These are phyloP conservation scores for Aciculosporium take DNA, from an alignment of 2,329 filamentous ascomycete species.

Conservation along the genomic window DNA sequence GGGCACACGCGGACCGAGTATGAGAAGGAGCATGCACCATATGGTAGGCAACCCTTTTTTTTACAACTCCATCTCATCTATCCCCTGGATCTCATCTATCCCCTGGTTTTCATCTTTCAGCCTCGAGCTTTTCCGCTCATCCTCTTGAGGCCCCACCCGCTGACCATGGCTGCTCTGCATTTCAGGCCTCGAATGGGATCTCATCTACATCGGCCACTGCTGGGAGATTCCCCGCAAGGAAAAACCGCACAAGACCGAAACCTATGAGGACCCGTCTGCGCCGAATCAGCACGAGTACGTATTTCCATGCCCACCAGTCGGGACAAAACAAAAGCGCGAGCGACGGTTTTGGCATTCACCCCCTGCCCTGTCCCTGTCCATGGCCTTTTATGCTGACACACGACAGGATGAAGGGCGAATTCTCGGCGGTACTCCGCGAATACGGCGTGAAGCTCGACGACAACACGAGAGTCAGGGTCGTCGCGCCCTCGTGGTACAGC, in stretches of 20 bases:
- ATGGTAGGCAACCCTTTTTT: background rate
- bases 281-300: background rate
- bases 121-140: no score
- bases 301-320: background rate
- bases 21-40: background rate
- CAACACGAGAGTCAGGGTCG: background rate
- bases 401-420: background rate
- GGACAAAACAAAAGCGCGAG: no score
- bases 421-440: background rate
- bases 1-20: background rate
- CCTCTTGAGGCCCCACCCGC: no score
- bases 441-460: background rate
- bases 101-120: no score
- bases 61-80: background rate
- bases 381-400: background rate
- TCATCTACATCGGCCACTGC: constrained; percentile 1
- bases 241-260: background rate
- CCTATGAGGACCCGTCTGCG: background rate
- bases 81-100: no score
- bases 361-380: no score
- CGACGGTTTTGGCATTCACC: no score
- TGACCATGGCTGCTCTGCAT: no score
- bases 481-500: constrained; percentile 2
- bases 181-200: constrained; percentile 2
- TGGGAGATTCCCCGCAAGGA: constrained; percentile 2